phyloP scores from a whole-genome alignment of 495 filamentous ascomycete species.

The Penicillium paxilli region DNA sequence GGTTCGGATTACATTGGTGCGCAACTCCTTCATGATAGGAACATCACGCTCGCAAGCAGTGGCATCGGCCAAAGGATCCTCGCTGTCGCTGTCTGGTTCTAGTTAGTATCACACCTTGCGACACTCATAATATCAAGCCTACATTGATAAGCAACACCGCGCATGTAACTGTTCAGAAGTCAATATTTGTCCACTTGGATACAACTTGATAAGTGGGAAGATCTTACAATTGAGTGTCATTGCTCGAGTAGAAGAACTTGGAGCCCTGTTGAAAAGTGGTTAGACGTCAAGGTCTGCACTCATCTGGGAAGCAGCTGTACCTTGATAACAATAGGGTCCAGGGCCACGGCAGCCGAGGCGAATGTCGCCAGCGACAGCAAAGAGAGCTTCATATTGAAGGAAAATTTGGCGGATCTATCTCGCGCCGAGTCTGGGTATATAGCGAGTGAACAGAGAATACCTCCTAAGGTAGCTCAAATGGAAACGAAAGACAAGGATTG shows the following conservation, averaged over 20 bases:
- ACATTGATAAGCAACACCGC: slow-evolving; percentile 87
- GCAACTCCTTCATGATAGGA: slow-evolving; percentile 71
- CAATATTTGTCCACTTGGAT: neutral
- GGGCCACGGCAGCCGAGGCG: slow-evolving; percentile 53
- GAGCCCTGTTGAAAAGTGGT: slow-evolving; percentile 49
- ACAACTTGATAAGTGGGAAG: no score
- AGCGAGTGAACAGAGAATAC: slow-evolving; percentile 20
- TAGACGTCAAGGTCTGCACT: slow-evolving; percentile 10
- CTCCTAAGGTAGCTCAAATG: neutral
- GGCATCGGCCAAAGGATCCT: slow-evolving; percentile 71
- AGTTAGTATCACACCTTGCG: neutral
- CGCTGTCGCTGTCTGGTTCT: slow-evolving; percentile 28
- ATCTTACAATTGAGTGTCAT: slow-evolving; percentile 76
- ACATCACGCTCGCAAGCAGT: slow-evolving; percentile 76
- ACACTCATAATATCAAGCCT: slow-evolving; percentile 17
- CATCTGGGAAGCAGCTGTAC: slow-evolving; percentile 26
- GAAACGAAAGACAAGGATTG: slow-evolving; percentile 7
- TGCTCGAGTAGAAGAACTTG: slow-evolving; percentile 78
- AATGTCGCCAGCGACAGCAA: slow-evolving; percentile 46
- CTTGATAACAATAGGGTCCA: slow-evolving; percentile 74
- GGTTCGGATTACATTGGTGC: slow-evolving; percentile 88
- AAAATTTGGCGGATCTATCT: slow-evolving; percentile 1
- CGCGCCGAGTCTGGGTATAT: slow-evolving; percentile 7
- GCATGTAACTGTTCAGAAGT: slow-evolving; percentile 58
- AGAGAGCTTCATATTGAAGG: slow-evolving; percentile 42